Evolutionary conservation across 441 rosid species (phyloP), one percentile per base, ranked within the genome.

Genomic region (Metrosideros polymorpha): DNA sequence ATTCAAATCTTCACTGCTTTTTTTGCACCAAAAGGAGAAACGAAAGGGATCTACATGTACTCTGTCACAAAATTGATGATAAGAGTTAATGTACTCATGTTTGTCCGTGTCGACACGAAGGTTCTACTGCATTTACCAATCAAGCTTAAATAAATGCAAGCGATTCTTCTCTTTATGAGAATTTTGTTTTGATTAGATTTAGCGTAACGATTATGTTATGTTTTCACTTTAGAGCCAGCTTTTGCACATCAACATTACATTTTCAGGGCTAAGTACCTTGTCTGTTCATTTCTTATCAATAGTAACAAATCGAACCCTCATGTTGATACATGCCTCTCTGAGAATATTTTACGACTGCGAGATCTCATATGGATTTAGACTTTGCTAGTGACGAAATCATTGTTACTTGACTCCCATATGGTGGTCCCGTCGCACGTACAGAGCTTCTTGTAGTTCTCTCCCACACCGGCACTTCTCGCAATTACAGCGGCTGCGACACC

Each of bases 401-500:
- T 92, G 89, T 91, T 86, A 75, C 92, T 93, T 9, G 98, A 94
- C 90, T 96, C 99, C 99, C 98, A 96, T 50, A 95, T 96, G 89
- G 93, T 94, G 61, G 99, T 95, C n/a, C 99, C 98, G 84, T 96
- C 98, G 53, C 98, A 97, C 3, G 94, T 63, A 86, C 98, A 96
- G 50, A 96, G 87, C 95, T 93, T 96, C 88, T 95, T 96, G 93
- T 95, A 94, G 94, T 97, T 95, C 89, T 97, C 98, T 25, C 99
- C 99, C 84, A 95, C 97, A 19, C 99, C 95, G 3, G 99, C 99
- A 82, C 99, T 97, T 91, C 99, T 93, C 19, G 99, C 98, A 19
- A 95, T 94, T 76, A 96, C 99, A 12, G 99, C 96, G 1, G 97
- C 99, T 6, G 93, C 85, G 30, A 93, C 24, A 66, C 97, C 98